Evolutionary conservation across 2,329 filamentous ascomycete genomes (phyloP).

Genomic region (Colletotrichum lini): DNA sequence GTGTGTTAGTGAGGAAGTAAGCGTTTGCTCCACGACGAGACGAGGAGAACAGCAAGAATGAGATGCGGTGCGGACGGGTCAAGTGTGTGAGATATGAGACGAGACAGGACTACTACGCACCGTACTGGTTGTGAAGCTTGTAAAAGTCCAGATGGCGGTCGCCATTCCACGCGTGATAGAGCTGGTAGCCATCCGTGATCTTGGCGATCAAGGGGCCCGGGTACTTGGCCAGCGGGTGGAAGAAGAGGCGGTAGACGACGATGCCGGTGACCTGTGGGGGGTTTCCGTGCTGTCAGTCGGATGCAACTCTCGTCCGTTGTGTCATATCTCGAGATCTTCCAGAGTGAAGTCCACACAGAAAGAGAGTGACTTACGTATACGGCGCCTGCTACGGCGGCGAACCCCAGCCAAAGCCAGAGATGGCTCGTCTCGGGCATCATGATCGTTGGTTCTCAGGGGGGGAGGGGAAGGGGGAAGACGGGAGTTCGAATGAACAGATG

Average conservation of each 20-base stretch:
- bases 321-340: background rate
- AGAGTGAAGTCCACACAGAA: background rate
- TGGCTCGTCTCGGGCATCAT: conserved; percentile 50
- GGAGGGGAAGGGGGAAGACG: background rate
- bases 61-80: too few relatives aligned
- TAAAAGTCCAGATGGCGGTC: conserved; percentile 82
- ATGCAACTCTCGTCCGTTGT: background rate
- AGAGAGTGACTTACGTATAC: conserved; percentile 58
- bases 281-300: conserved; percentile 32
- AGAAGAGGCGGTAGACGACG: conserved; percentile 70
- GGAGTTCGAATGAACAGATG: too few relatives aligned
- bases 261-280: conserved; percentile 55
- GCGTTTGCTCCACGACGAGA: too few relatives aligned
- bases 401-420: conserved; percentile 57
- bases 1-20: background rate
- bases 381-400: conserved; percentile 52
- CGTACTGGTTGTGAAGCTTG: conserved; percentile 79
- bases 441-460: background rate
- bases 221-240: conserved; percentile 76
- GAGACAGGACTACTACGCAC: conserved; percentile 52
- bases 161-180: conserved; percentile 82
- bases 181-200: conserved; percentile 74
- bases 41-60: too few relatives aligned
- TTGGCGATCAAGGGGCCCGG: conserved; percentile 76
- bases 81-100: conserved; percentile 27